These are phyloP conservation scores for Tillandsia leiboldiana DNA, from an alignment of 176 grass and related monocot species.

Conservation along the genomic window DNA sequence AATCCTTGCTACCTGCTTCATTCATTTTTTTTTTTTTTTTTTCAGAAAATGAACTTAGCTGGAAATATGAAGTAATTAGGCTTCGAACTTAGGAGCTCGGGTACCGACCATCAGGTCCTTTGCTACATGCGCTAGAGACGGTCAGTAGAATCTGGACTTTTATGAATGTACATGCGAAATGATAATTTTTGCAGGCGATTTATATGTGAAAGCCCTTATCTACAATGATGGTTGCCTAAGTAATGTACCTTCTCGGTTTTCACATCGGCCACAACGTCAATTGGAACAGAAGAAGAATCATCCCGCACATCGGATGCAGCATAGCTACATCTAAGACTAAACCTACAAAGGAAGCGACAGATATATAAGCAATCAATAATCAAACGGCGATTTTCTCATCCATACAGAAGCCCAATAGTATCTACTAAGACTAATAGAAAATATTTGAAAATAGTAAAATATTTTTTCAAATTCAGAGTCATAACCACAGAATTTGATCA, in stretches of 20 bases:
- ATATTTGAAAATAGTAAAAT: no score
- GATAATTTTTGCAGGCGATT: not conserved
- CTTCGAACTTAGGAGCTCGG: no score
- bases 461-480: no score
- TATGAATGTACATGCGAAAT: not conserved
- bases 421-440: no score
- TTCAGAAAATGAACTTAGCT: not conserved
- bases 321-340: slow-evolving; percentile 44
- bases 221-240: not conserved
- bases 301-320: slow-evolving; percentile 33
- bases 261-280: slow-evolving; percentile 78
- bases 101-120: no score
- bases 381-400: not conserved
- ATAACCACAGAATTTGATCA: no score
- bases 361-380: not conserved
- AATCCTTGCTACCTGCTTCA: no score
- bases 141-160: slow-evolving; percentile 4
- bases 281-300: slow-evolving; percentile 54
- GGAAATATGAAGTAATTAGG: no score
- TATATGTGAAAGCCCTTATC: not conserved
- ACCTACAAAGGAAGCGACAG: slow-evolving; percentile 13
- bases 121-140: no score
- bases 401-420: not conserved
- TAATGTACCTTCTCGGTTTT: slow-evolving; percentile 67
- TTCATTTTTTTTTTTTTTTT: no score